Evolutionary conservation across 306 rosid species (phyloP), one percentile per base, ranked within the genome.

Genomic region (Aeschynomene evenia): DNA sequence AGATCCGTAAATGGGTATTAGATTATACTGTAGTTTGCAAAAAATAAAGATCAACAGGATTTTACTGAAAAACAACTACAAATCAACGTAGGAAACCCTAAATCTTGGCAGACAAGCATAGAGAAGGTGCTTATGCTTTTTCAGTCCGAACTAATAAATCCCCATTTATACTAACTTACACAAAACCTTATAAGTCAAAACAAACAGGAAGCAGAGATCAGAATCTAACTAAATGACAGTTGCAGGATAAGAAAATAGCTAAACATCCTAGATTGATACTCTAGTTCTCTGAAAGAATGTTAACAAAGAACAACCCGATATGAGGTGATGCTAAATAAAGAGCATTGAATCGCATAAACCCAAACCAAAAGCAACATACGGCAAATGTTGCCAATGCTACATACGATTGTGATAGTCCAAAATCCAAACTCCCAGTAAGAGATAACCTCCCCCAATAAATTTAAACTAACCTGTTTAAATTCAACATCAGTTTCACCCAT

Each of bases 381-480:
- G 29, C 9, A 43, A 52, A 14, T 24, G n/a, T 66, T 20, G 40
- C 20, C 36, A 24, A 11, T 21, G 52, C 63, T 60, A 8, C 22
- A 52, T 21, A 61, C n/a, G 59, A 72, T 26, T 5, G 15, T 11
- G 74, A 43, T 58, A 73, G 11, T 49, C 68, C 70, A 57, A 72
- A 55, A 22, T 62, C 45, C 31, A 64, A 71, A 55, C 42, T 62
- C 55, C 31, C 43, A 50, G 42, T 1, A 59, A 22, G 33, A 74
- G 36, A 72, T 57, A 57, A 40, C 3, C n/a, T 43, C 15, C 63
- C 24, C 43, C 55, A 55, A 73, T 15, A 54, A 45, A 68, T 13
- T 65, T 22, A 15, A 57, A 77, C 82, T 9, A 77, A 92, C 99
- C 97, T 84, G 90, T 76, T 81, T 89, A 57, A 54, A 71, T 72